Percentiles rank a stretch among this genome's conserved stretches.
Evolutionary conservation across 2,329 filamentous ascomycete genomes (phyloP).

Genomic region (Amylocarpus encephaloides): DNA sequence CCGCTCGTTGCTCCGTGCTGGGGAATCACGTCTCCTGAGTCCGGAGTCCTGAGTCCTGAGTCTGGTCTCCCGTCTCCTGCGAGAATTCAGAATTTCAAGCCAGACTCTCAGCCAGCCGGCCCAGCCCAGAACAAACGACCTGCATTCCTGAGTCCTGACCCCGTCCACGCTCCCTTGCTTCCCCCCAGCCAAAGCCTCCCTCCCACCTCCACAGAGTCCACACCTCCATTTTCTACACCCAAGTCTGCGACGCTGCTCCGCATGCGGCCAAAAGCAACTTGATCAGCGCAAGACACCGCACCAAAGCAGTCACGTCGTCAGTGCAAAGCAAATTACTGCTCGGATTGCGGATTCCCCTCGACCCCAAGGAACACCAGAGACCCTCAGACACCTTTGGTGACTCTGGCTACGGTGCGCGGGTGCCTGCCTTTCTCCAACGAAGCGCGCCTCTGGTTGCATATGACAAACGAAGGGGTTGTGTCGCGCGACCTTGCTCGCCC

Average conservation of each 20-base stretch:
- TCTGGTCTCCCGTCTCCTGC: too few species aligned
- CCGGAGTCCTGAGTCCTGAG: too few species aligned
- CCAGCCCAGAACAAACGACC: conserved; percentile 11
- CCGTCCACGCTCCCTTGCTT: conserved; percentile 21
- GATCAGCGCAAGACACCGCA: conserved; percentile 16
- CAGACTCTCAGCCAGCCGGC: neutral
- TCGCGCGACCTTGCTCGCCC: conserved; percentile 30
- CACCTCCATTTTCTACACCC: conserved; percentile 10
- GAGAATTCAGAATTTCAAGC: neutral
- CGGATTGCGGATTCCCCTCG: neutral
- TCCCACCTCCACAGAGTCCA: too few species aligned
- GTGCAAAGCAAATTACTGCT: conserved; percentile 18
- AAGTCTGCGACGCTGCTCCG: conserved; percentile 9
- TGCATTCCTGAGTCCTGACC: conserved; percentile 23
- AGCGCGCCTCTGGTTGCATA: conserved; percentile 29
- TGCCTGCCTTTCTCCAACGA: conserved; percentile 28
- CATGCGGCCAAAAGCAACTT: conserved; percentile 18
- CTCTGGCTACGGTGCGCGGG: conserved; percentile 18
- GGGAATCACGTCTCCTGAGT: conserved; percentile 10
- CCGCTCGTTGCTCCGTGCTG: conserved; percentile 14
- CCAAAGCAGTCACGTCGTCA: conserved; percentile 8
- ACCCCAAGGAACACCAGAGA: neutral
- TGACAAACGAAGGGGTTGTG: conserved; percentile 33
- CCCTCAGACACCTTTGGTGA: conserved; percentile 8
- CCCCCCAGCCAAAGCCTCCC: conserved; percentile 19